Conservation (phyloP, 176 grass and related monocot genomes). For the Oryza brachyantha region DNA sequence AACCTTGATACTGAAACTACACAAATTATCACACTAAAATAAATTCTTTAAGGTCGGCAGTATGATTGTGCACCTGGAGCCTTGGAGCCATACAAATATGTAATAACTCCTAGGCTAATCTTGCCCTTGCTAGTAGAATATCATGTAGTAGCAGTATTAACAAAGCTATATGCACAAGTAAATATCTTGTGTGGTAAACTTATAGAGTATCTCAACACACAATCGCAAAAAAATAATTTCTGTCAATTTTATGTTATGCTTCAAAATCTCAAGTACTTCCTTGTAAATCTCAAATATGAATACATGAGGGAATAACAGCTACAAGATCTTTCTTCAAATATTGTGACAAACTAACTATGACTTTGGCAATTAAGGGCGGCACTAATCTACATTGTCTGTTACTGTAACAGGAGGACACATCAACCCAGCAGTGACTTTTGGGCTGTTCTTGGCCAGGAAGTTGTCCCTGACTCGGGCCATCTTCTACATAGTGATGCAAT, state of each 20-base stretch:
- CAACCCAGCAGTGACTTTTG: slow-evolving; percentile 90
- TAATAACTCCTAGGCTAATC: not conserved
- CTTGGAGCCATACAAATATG: not conserved
- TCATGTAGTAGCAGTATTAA: not conserved
- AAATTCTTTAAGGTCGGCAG: not conserved
- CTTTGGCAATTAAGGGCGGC: not conserved
- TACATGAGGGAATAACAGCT: not conserved
- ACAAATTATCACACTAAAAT: not conserved
- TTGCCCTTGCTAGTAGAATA: not conserved
- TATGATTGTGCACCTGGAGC: not conserved
- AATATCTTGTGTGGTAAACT: not conserved
- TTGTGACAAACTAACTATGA: not conserved
- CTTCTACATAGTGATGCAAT: slow-evolving; percentile 95
- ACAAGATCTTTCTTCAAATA: not conserved
- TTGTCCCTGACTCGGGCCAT: slow-evolving; percentile 74
- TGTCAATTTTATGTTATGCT: not conserved
- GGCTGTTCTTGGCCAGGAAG: slow-evolving; percentile 84
- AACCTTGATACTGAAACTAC: not conserved
- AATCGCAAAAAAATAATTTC: not conserved
- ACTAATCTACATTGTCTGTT: slow-evolving; percentile 21
- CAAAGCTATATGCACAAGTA: not conserved
- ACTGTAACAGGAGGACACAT: slow-evolving; percentile 76
- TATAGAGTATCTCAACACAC: not conserved
- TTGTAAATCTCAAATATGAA: not conserved
- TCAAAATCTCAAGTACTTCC: not conserved